phyloP scores from a whole-genome alignment of 768 basidiomycete genomes.

The Auricularia auricula-judae region DNA sequence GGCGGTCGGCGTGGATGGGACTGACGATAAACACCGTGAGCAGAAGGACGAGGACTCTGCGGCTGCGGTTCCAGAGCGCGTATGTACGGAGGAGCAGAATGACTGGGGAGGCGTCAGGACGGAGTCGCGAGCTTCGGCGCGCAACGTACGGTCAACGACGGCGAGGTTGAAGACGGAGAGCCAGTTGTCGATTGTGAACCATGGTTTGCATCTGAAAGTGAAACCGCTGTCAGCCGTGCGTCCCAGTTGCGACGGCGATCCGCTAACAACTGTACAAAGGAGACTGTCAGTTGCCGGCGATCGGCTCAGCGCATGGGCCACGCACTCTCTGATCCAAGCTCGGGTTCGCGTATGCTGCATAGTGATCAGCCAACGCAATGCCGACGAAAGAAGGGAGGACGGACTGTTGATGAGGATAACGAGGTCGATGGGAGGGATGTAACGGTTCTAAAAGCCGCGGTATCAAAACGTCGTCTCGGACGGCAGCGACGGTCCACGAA shows the following conservation, averaged over 20 bases:
- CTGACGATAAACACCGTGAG: neutral
- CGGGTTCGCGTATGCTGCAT: neutral
- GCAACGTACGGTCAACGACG: neutral
- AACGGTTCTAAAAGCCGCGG: neutral
- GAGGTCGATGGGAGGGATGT: neutral
- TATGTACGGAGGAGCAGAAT: neutral
- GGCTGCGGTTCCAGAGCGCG: neutral
- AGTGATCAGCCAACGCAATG: neutral
- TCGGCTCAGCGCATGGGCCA: neutral
- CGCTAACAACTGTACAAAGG: neutral
- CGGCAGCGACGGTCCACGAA: neutral
- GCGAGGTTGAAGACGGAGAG: neutral
- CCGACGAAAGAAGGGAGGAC: no score
- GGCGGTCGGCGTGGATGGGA: neutral
- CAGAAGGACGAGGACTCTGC: neutral
- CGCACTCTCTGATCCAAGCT: neutral
- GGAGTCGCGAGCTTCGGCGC: neutral
- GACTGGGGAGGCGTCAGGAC: neutral
- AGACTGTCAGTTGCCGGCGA: neutral
- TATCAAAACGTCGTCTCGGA: neutral
- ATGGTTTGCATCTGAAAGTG: neutral
- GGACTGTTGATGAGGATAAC: neutral
- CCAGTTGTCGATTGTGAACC: constrained; percentile 1
- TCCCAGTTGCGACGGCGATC: neutral
- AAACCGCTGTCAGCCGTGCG: neutral